Conservation (phyloP, 192 early-diverging fungal genomes). For the Chytriomyces sp. region DNA sequence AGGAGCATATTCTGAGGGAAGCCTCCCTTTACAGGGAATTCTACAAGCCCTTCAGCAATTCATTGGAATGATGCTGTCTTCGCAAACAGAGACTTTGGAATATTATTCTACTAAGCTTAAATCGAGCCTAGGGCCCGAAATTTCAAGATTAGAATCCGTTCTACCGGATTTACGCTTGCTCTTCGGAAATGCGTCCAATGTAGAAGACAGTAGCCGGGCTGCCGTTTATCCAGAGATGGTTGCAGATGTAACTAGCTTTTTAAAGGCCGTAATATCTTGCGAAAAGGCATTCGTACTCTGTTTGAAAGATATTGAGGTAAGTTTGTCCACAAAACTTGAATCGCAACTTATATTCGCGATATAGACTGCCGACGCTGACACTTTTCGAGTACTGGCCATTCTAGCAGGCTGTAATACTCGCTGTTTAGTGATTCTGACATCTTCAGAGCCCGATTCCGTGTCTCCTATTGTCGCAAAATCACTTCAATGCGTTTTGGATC, state of each 20-base stretch:
- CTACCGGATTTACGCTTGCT: slow-evolving; percentile 18
- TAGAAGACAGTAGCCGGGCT: slow-evolving; percentile 1
- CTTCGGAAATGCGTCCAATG: not conserved
- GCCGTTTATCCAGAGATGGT: slow-evolving; percentile 19
- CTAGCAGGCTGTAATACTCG: not conserved
- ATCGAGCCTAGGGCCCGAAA: not conserved
- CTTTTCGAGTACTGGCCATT: slow-evolving; percentile 3
- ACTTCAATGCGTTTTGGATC: slow-evolving; percentile 8
- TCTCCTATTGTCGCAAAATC: slow-evolving; percentile 11
- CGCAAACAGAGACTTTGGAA: slow-evolving; percentile 20
- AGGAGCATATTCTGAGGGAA: slow-evolving; percentile 10
- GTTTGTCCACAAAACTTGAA: not conserved
- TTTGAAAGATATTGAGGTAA: slow-evolving; percentile 46
- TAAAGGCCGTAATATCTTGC: slow-evolving; percentile 2
- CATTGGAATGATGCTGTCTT: slow-evolving; percentile 22
- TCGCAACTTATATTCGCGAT: not conserved
- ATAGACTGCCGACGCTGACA: slow-evolving; percentile 15
- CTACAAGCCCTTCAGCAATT: slow-evolving; percentile 19
- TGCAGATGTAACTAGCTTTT: slow-evolving; percentile 3
- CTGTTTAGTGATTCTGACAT: slow-evolving; percentile 13
- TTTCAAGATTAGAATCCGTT: slow-evolving; percentile 11
- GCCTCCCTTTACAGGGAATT: slow-evolving; percentile 19
- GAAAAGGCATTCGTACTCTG: slow-evolving; percentile 42
- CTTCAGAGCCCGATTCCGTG: slow-evolving; percentile 2
- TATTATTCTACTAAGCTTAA: slow-evolving; percentile 11